Percentiles rank a stretch among this genome's conserved stretches.
These are phyloP conservation scores for Helenozyma baotianmanensis DNA, from an alignment of 805 yeast species.

Conservation along the genomic window DNA sequence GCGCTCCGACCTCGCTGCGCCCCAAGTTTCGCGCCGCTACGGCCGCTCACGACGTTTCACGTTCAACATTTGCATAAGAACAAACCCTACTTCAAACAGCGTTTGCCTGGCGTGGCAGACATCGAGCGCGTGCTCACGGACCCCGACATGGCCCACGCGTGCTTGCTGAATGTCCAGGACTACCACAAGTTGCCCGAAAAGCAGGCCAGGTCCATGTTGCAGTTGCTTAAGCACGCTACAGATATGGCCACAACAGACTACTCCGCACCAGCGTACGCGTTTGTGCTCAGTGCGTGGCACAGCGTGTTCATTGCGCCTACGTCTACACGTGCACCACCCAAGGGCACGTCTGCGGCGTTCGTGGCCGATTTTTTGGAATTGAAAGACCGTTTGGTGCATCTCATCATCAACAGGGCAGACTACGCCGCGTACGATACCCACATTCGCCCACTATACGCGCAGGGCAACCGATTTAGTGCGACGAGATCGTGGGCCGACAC, in stretches of 20 bases:
- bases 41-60: too few relatives aligned
- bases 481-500: too few relatives aligned
- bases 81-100: too few relatives aligned
- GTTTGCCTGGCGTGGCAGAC: conserved; percentile 2
- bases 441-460: too few relatives aligned
- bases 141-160: conserved; percentile 2
- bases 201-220: conserved; percentile 13
- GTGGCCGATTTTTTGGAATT: neutral
- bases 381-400: conserved; percentile 21
- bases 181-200: neutral
- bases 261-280: conserved; percentile 12
- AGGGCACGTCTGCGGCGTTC: too few relatives aligned
- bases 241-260: conserved; percentile 19
- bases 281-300: conserved; percentile 24
- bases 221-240: conserved; percentile 19
- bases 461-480: too few relatives aligned
- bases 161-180: conserved; percentile 2
- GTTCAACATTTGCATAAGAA: too few relatives aligned
- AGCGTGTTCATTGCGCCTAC: conserved; percentile 12
- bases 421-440: conserved; percentile 16
- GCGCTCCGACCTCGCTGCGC: too few relatives aligned
- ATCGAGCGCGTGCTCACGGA: conserved; percentile 11
- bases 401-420: conserved; percentile 24
- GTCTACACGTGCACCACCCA: neutral
- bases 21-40: too few relatives aligned